Base-by-base conservation (phyloP, 2,329 filamentous ascomycete genomes). In the Capronia americana region DNA sequence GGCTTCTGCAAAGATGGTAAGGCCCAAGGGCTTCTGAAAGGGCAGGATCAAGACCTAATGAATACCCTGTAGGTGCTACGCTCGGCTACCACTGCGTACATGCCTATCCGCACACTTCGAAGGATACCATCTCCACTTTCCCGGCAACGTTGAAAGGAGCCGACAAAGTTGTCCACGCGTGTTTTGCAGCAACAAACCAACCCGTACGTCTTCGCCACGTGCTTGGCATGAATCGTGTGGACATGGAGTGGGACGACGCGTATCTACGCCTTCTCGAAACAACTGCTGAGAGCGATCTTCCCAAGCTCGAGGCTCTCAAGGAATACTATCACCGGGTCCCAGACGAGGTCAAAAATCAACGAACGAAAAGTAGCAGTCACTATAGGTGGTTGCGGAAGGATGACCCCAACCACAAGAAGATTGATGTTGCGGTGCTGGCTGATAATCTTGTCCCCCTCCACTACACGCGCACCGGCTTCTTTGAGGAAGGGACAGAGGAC, bases 1-100 rank as follows among this genome's bases (percentile, higher is more conserved):
- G 24, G 38, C 11, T 59, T 59, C 57, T 59, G 41, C 57, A 48
- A 59, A 30, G 32, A 48, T 24, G 57, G 57, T 59, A 28, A 59
- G 57, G 11, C 32, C 38, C 17, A 20, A 3, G 14, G 17, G n/a
- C 32, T 14, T 41, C 10, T 8, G 12, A 17, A 38, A 57, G 26
- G 32, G 41, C 23, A 8, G 6, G 24, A 17, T 30, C 23, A 23
- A 26, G 23, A 57, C n/a, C 8, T 32, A 34, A 30, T 24, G 7
- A 12, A 17, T 38, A 17, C 23, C 8, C 14, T 26, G 4, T 41
- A 59, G 57, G 57, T 20, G 7, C 26, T 24, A 50, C 26, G 26
- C 57, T 59, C 17, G 57, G 57, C 44, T 59, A 59, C 26, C 57
- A 59, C 24, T 59, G 41, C 44, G 57, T 24, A 4, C 57, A 59